Percentiles rank a stretch among this genome's conserved stretches.
These are phyloP conservation scores for Paraurostyla sp. DNA, from an alignment of 73 alveolate species.

Conservation along the genomic window DNA sequence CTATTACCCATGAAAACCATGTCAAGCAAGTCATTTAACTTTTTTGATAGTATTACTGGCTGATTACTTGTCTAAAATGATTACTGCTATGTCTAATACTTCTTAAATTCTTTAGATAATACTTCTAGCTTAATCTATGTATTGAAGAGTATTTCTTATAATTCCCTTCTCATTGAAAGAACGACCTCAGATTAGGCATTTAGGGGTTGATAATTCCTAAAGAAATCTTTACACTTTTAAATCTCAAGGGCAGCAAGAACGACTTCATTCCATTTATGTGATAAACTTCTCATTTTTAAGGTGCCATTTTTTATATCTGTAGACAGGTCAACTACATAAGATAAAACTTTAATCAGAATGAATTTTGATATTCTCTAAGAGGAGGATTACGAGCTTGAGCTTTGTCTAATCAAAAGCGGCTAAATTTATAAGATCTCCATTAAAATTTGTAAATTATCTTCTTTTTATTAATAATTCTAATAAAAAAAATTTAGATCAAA, in stretches of 20 bases:
- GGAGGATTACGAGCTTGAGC: not conserved
- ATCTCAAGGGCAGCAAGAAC: not conserved
- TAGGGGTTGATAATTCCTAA: not conserved
- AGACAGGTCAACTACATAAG: not conserved
- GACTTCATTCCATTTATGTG: slow-evolving; percentile 9
- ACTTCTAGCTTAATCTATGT: not conserved
- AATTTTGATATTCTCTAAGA: not conserved
- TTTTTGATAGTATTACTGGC: not conserved
- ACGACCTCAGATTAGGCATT: not conserved
- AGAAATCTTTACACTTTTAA: not conserved
- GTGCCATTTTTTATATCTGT: not conserved
- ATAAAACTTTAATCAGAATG: not conserved
- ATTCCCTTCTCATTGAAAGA: not conserved
- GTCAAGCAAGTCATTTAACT: not conserved
- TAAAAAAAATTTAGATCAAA: not conserved
- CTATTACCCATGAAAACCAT: too few relatives aligned
- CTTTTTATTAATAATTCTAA: not conserved
- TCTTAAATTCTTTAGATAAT: not conserved
- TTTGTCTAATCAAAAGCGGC: not conserved
- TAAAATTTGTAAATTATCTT: not conserved
- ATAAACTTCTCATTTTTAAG: not conserved
- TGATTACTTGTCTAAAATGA: not conserved
- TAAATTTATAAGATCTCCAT: not conserved
- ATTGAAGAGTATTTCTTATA: not conserved
- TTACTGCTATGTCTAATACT: not conserved